Evolutionary conservation across 441 rosid species (phyloP).

Genomic region (Biscutella auriculata): DNA sequence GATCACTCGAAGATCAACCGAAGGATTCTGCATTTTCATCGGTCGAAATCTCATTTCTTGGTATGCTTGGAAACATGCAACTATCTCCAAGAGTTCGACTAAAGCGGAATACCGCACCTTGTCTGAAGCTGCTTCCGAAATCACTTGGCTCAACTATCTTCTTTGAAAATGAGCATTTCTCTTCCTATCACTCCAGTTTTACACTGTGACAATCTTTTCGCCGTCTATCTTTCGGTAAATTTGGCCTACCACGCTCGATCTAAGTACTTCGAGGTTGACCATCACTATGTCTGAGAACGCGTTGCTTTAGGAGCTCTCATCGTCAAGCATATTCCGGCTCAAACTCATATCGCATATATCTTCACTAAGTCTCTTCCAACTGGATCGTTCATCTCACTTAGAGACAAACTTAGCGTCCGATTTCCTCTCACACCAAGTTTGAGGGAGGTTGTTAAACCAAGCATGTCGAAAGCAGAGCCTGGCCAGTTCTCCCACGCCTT

Average conservation of each 20-base stretch:
- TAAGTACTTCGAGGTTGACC: neutral
- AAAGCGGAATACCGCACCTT: neutral
- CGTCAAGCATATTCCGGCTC: neutral
- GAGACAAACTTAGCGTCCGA: too few relatives aligned
- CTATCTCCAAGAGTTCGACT: neutral
- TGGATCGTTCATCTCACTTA: too few relatives aligned
- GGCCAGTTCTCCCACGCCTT: too few relatives aligned
- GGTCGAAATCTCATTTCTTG: neutral
- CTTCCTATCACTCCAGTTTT: neutral
- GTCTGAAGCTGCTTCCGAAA: neutral
- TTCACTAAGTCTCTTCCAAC: too few relatives aligned
- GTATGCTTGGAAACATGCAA: neutral
- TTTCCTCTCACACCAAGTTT: too few relatives aligned
- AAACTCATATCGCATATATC: too few relatives aligned
- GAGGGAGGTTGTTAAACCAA: too few relatives aligned
- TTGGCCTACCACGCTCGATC: neutral
- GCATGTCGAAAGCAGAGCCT: too few relatives aligned
- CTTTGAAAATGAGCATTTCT: neutral
- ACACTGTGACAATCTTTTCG: neutral
- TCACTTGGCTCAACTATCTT: neutral
- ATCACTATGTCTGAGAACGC: neutral
- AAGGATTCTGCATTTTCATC: neutral
- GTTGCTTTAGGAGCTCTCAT: neutral
- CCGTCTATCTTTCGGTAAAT: neutral
- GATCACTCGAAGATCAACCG: neutral